Evolutionary conservation across 169 alveolate species (phyloP), one percentile per base, ranked within the genome.

Genomic region (Perkinsus olseni): DNA sequence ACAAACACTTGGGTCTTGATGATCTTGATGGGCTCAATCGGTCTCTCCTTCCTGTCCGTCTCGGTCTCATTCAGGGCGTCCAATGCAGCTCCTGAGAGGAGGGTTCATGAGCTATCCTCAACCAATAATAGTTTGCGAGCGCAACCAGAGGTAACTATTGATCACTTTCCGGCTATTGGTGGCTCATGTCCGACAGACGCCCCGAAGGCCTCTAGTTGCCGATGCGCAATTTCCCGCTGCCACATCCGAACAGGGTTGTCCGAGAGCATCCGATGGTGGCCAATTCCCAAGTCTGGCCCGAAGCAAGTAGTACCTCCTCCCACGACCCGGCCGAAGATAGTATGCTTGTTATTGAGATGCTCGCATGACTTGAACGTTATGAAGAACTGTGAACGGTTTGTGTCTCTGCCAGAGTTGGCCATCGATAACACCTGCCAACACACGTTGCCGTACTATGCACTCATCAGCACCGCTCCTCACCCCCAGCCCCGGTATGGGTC

Each of bases 291-390:
- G n/a, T n/a, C n/a, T n/a, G n/a, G n/a, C n/a, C n/a, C n/a, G n/a
- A n/a, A n/a, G n/a, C n/a, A n/a, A n/a, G 34, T 6, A 93, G 36
- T 95, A 95, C 94, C 96, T n/a, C 97, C 97, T 91, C 96, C 95
- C 39, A 95, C 97, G 38, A 96, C 92, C 91, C 95, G 96, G 0
- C 97, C 97, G 93, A 96, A 96, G n/a, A 96, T 97, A 37, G 96
- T 97, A 96, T 98, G 97, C 92, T 97, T 96, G 92, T 97, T 97
- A 95, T 98, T 98, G 92, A 98, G 95, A 96, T 97, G 98, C 17
- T 99, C 97, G 74, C 98, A 96, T n/a, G 98, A 97, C 92, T 96
- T 97, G 93, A 98, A 96, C 37, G 99, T 98, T 0, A 98, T 97
- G 92, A 97, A 97, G 95, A 98, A 98, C 93, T 98, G 98, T 92